Conservation (phyloP, 768 basidiomycete genomes). For the Pisolithus sp. region DNA sequence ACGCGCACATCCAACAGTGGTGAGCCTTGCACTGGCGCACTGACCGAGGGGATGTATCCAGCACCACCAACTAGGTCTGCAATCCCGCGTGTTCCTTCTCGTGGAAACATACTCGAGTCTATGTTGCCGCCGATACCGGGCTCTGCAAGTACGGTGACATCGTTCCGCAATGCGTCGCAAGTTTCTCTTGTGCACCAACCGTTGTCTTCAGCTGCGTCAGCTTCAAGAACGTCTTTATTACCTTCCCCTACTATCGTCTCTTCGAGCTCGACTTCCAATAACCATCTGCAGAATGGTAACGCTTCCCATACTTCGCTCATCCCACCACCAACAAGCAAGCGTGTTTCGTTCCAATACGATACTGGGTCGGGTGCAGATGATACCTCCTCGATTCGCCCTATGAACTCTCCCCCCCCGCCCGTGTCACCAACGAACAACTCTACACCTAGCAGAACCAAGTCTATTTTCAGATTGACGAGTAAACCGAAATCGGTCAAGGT, state of each 20-base stretch:
- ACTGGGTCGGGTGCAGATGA: constrained; percentile 13
- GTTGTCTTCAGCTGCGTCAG: constrained; percentile 4
- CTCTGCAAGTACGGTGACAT: constrained; percentile 21
- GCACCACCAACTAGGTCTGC: neutral
- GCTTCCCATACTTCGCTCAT: constrained; percentile 20
- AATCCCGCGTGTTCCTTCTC: constrained; percentile 14
- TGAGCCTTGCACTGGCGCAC: constrained; percentile 1
- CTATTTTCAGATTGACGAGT: constrained; percentile 23
- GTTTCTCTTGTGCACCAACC: constrained; percentile 13
- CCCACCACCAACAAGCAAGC: constrained; percentile 17
- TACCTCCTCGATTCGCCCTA: constrained; percentile 1
- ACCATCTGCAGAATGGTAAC: constrained; percentile 1
- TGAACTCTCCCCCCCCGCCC: neutral
- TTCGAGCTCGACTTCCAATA: neutral
- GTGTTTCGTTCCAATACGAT: constrained; percentile 22
- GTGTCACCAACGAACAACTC: neutral
- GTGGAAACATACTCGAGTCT: constrained; percentile 5
- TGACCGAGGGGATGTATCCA: constrained; percentile 1
- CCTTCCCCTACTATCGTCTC: neutral
- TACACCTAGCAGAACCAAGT: constrained; percentile 16
- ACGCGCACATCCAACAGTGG: constrained; percentile 5
- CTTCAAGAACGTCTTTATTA: constrained; percentile 14
- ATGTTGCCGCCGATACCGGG: constrained; percentile 23
- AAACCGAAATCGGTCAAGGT: constrained; percentile 20
- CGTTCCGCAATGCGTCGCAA: constrained; percentile 18